Percentiles rank a stretch among this genome's conserved stretches.
Evolutionary conservation across 2,329 filamentous ascomycete genomes (phyloP).

Genomic region (Chaetomiaceae sp.): DNA sequence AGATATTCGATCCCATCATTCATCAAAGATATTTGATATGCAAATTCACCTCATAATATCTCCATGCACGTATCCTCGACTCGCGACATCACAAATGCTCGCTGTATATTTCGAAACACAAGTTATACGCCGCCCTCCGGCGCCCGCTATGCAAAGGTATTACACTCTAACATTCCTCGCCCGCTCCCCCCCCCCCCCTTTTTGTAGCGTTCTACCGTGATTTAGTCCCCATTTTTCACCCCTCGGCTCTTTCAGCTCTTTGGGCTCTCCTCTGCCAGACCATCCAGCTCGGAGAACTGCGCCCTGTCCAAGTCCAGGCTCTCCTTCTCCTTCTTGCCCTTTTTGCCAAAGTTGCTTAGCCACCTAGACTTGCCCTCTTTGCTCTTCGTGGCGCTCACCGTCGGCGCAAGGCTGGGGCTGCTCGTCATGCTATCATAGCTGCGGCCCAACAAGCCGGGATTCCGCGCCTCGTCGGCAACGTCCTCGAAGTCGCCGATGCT

Average conservation of each 20-base stretch:
- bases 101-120: neutral
- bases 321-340: constrained; percentile 56
- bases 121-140: neutral
- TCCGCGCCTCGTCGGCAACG: constrained; percentile 41
- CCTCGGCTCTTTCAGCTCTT: neutral
- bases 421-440: constrained; percentile 55
- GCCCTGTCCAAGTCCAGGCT: constrained; percentile 50
- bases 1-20: too few species aligned
- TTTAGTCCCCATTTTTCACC: too few species aligned
- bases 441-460: constrained; percentile 44
- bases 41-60: too few species aligned
- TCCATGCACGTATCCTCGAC: too few species aligned
- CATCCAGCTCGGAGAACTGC: constrained; percentile 19
- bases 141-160: constrained; percentile 7
- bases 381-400: constrained; percentile 33
- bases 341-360: constrained; percentile 51
- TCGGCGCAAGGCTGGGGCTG: constrained; percentile 53
- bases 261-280: constrained; percentile 7
- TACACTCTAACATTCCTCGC: constrained; percentile 5
- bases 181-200: too few species aligned
- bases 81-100: neutral
- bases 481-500: constrained; percentile 56
- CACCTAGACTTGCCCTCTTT: constrained; percentile 43
- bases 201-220: too few species aligned
- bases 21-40: too few species aligned